These are phyloP conservation scores for Malus asiatica DNA, from an alignment of 306 rosid species.

Conservation along the genomic window DNA sequence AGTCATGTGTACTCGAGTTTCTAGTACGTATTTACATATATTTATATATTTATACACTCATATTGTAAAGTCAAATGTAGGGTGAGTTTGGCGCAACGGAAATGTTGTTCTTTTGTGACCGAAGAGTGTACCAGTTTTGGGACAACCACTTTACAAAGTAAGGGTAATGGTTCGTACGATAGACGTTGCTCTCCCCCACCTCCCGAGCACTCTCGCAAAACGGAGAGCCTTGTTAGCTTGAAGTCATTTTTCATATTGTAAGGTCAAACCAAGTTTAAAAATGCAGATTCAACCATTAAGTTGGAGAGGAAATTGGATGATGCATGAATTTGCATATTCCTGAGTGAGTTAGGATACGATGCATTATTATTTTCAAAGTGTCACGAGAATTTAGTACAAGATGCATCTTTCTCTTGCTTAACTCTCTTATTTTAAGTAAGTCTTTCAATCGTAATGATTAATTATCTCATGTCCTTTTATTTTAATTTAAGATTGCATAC, in stretches of 20 bases:
- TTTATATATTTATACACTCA: background rate
- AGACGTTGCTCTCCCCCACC: too few species aligned
- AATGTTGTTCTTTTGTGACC: too few species aligned
- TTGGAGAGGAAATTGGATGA: background rate
- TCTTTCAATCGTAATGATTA: background rate
- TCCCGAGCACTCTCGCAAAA: too few species aligned
- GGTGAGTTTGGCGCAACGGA: too few species aligned
- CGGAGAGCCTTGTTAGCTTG: too few species aligned
- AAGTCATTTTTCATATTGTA: background rate
- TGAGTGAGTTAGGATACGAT: background rate
- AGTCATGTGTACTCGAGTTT: background rate
- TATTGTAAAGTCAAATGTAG: background rate
- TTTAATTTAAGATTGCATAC: background rate
- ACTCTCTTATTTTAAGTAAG: background rate
- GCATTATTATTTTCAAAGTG: conserved; percentile 1
- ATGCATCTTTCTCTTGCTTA: background rate
- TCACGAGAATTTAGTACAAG: conserved; percentile 2
- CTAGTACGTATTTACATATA: background rate
- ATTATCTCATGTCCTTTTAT: background rate
- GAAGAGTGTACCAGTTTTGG: too few species aligned
- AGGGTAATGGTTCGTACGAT: too few species aligned
- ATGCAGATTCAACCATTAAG: background rate
- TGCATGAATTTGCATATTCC: conserved; percentile 6
- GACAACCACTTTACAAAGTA: too few species aligned
- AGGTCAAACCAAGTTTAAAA: background rate